Base-by-base conservation (phyloP, 1,284 basidiomycete species). In the Tranzscheliella williamsii region DNA sequence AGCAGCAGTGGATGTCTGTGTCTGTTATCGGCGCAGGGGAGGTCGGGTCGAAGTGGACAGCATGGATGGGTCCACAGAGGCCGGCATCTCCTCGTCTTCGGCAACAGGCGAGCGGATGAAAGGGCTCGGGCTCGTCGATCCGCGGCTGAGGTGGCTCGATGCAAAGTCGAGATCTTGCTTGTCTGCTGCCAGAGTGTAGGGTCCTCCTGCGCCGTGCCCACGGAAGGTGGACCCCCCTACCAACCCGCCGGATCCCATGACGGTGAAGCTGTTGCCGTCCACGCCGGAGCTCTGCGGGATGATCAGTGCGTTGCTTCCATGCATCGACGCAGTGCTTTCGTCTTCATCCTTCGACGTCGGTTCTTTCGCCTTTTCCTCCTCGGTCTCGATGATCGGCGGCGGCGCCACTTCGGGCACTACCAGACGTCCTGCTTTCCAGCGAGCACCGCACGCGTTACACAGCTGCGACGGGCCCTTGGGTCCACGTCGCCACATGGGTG, bases 401-500 rank as follows among this genome's bases (percentile, higher is more conserved):
- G 70, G 67, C 23, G 70, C 64, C 8, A 67, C 64, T n/a, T 70
- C 69, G 3, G 72, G 72, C 36, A 75, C 71, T 12, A 72, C 63
- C 7, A 75, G 47, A 9, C 73, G 58, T 0, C 73, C 73, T 8
- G 70, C 71, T 48, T 73, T 75, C 73, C 73, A 75, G 37, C 65
- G 67, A 4, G 73, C 73, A 11, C 73, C 73, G 34, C 73, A 75
- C 2, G 73, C 73, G 38, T 75, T 75, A 55, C 73, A 75, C 22
- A 75, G 60, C 48, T 70, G 69, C 35, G 63, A 67, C 2, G 70
- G 70, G 2, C 73, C 73, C 26, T 64, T 65, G 22, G 73, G 73
- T 7, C 73, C 73, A 9, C 73, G 53, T 16, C 73, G 57, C 73
- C 73, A 75, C 72, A 75, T 73, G 21, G 73, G 73, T 27, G 73